Evolutionary conservation across 2,329 filamentous ascomycete genomes (phyloP), one percentile per base, ranked within the genome.

Genomic region (Aspergillus sp.): DNA sequence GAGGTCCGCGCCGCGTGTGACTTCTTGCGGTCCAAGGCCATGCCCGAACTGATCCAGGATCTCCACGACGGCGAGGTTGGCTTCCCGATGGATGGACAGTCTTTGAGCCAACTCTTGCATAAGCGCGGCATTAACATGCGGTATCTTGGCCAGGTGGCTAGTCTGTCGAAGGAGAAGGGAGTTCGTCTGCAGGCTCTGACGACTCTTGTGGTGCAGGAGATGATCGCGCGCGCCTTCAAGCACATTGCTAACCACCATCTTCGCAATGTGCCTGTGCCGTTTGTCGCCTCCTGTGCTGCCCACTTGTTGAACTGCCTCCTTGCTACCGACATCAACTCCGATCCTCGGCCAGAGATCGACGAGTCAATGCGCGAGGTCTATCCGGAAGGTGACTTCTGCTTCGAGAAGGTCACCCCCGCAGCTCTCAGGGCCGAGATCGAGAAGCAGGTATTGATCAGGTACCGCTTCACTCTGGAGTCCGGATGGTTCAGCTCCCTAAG

Each of bases 1-100:
- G 84, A 93, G 36, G 89, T 98, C 30, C 81, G 85, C 42, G 77
- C 80, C 35, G 86, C 86, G 17, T 91, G 86, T 64, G 69, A 77
- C 33, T 86, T 82, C 59, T 71, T 98, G 30, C 76, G 77, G 6
- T 71, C 78, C 6, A 79, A 81, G 39, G 75, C 86, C 34, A 82
- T 98, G 43, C 86, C 89, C n/a, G 76, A 82, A 35, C 71, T 98
- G 36, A 63, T 96, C 36, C 78, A 81, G 41, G 89, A 98, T 51
- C 74, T 98, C 37, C 81, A 82, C 53, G 85, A 93, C 44, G 88
- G 86, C 5, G 89, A 98, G 47, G 81, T 94, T 45, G 91, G 89
- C 50, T 96, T 96, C 68, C 91, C 91, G 8, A 95, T 96, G 86
- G 93, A 98, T 50, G 91, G 91, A n/a, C 76, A 83, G 52, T 95